These are phyloP conservation scores for Wickerhamomyces sydowiorum DNA, from an alignment of 805 yeast genomes.

Conservation along the genomic window DNA sequence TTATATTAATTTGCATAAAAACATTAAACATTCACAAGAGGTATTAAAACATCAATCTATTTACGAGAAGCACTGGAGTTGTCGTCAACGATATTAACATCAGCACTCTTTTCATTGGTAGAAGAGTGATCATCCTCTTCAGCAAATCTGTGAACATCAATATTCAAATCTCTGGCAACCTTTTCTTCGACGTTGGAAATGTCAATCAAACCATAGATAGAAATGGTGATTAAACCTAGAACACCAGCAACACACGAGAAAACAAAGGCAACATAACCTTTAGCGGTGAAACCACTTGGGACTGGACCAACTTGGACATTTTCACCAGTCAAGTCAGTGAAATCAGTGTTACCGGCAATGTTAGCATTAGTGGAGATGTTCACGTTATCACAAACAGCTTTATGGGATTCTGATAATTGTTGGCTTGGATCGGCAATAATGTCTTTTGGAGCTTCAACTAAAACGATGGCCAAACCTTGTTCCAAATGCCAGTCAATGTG, in stretches of 20 bases:
- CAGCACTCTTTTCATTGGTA: neutral
- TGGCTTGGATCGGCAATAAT: conserved; percentile 51
- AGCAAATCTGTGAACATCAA: neutral
- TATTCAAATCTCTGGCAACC: neutral
- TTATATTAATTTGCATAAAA: neutral
- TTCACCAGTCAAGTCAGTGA: conserved; percentile 67
- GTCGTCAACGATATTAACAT: neutral
- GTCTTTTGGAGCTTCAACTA: conserved; percentile 78
- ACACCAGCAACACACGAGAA: conserved; percentile 86
- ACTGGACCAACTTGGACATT: conserved; percentile 59
- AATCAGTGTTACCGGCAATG: conserved; percentile 81
- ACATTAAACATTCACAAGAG: neutral
- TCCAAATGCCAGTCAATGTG: conserved; percentile 98
- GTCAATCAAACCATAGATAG: conserved; percentile 83
- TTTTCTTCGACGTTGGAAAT: conserved; percentile 37
- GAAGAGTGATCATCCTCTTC: neutral
- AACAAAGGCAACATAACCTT: conserved; percentile 90
- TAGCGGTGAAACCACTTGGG: conserved; percentile 90
- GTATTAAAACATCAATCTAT: neutral
- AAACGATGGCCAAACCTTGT: conserved; percentile 81
- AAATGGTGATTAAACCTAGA: conserved; percentile 72
- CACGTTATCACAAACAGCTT: conserved; percentile 50
- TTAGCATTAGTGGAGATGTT: conserved; percentile 62
- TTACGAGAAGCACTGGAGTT: conserved; percentile 1
- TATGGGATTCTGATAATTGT: conserved; percentile 56